These are phyloP conservation scores for Cudoniella acicularis DNA, from an alignment of 495 filamentous ascomycete genomes.

Conservation along the genomic window DNA sequence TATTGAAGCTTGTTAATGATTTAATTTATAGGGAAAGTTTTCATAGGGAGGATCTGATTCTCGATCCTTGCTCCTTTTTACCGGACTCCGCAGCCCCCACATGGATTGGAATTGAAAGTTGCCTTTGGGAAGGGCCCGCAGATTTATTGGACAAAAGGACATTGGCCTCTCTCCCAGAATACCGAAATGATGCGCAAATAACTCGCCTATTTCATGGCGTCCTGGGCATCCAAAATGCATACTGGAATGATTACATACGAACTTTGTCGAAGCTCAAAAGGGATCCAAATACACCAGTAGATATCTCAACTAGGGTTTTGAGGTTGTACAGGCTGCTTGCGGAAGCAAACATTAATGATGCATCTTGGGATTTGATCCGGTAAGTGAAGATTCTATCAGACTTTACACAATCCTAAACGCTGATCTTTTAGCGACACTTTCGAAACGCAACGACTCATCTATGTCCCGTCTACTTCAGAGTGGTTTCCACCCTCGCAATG, in stretches of 20 bases:
- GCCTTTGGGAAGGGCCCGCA: conserved; percentile 7
- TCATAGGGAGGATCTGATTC: not conserved
- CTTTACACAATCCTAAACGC: too few species aligned
- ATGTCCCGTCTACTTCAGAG: not conserved
- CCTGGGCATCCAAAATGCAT: conserved; percentile 7
- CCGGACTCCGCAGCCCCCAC: not conserved
- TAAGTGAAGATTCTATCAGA: too few species aligned
- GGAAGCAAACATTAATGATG: not conserved
- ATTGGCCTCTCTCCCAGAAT: not conserved
- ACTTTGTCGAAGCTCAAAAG: not conserved
- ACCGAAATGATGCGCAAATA: conserved; percentile 1
- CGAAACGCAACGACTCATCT: conserved; percentile 6
- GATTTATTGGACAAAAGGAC: conserved; percentile 12
- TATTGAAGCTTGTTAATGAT: not conserved
- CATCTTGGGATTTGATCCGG: not conserved
- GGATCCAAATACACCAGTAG: not conserved
- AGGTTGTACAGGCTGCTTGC: not conserved
- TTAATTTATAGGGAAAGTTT: not conserved
- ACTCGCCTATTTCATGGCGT: not conserved
- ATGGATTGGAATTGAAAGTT: conserved; percentile 6
- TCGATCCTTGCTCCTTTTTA: conserved; percentile 2
- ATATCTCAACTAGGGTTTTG: not conserved
- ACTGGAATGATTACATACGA: conserved; percentile 8
- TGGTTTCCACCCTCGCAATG: conserved; percentile 15
- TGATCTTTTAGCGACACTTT: conserved; percentile 4